Evolutionary conservation across 805 yeast genomes (phyloP), one percentile per base, ranked within the genome.

Genomic region (Candida gorgasii): DNA sequence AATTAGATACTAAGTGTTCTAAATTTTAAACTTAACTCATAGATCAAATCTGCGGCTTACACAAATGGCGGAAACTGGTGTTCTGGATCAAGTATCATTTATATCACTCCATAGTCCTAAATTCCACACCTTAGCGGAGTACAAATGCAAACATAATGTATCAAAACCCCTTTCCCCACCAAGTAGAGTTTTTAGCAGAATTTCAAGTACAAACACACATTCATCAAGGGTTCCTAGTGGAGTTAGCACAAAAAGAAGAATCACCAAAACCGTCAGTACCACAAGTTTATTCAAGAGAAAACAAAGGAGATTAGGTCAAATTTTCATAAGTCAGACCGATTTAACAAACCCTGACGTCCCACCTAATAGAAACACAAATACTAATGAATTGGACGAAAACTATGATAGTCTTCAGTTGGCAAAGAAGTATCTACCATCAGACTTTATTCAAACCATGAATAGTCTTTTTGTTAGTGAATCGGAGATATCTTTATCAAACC

Each of bases 261-360:
- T 34, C 4, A 12, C 13, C 8, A 34, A 34, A 34, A 9, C 37
- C 9, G 23, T 28, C 4, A 47, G 44, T 27, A 27, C 38, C n/a
- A 18, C 34, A 2, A 39, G 48, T 30, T 38, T 42, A 16, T 48
- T 48, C 37, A 43, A 34, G 28, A 29, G 36, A 16, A 49, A 46
- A 30, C 36, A 32, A 12, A 39, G 49, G 23, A 44, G 45, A 20
- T 28, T 23, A 22, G 54, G 54, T 9, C 42, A 44, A 27, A 20
- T 50, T 14, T 31, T 18, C 13, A 30, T 45, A 27, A 39, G 43
- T 22, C 27, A 36, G 6, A 24, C 16, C 5, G 17, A 27, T 27
- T 14, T 27, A 27, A 30, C 18, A 14, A 30, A 30, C 16, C 18
- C 12, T 12, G 11, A 19, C 8, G 5, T 8, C 18, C 14, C 14